phyloP scores from a whole-genome alignment of 2,329 filamentous ascomycete genomes.

The Botryotinia calthae region DNA sequence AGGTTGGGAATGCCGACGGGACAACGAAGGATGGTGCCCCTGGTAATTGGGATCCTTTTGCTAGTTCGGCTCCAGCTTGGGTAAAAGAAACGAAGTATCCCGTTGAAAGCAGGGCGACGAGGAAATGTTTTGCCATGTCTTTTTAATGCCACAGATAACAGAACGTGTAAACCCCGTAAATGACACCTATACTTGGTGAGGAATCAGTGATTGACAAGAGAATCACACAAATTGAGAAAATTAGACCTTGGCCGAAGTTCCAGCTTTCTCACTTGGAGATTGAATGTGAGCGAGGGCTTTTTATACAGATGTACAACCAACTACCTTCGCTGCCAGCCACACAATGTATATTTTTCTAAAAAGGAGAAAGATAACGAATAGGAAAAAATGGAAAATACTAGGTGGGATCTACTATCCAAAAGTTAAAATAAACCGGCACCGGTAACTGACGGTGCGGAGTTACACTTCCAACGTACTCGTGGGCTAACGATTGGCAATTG shows the following conservation, averaged over 20 bases:
- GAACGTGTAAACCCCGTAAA: neutral
- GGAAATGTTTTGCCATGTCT: slow-evolving; percentile 10
- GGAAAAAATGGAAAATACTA: neutral
- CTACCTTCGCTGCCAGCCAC: neutral
- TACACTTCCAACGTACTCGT: neutral
- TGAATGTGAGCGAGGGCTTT: neutral
- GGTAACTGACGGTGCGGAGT: neutral
- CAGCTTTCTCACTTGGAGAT: neutral
- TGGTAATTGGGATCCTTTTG: slow-evolving; percentile 30
- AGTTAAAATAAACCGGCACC: neutral
- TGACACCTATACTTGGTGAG: neutral
- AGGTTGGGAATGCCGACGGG: slow-evolving; percentile 49
- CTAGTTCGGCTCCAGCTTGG: neutral
- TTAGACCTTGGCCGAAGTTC: neutral
- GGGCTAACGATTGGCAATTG: slow-evolving; percentile 8
- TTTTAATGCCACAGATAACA: neutral
- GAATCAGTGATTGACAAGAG: neutral
- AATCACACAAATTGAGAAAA: neutral
- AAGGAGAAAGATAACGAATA: neutral
- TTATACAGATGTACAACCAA: neutral
- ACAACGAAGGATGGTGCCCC: slow-evolving; percentile 43
- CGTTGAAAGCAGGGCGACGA: neutral
- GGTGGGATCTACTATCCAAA: neutral
- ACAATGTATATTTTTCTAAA: neutral
- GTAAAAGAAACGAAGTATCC: neutral